Base-by-base conservation (phyloP, 2,329 filamentous ascomycete species). In the Monilinia fructigena region DNA sequence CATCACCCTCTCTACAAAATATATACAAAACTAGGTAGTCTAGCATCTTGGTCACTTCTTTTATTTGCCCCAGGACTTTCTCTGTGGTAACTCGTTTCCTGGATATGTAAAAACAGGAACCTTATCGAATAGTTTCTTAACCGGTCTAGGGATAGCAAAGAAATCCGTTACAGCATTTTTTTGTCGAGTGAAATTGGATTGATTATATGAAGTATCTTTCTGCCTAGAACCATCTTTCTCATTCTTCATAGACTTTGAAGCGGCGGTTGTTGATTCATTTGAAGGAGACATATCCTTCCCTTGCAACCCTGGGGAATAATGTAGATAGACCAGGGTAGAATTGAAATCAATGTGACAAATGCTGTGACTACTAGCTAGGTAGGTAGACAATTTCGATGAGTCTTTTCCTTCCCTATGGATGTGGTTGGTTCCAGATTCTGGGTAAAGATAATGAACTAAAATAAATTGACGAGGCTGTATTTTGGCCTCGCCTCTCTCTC, bases 61-160 rank as follows among this genome's bases (percentile, higher is more conserved):
- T n/a, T 38, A 31, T 60, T 65, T 71, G 77, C 78, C 63, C 79
- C 79, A 42, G 81, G 82, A 38, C 84, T 80, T 80, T 71, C 89
- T 83, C 63, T 83, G 80, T 45, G 93, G 93, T 10, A 96, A 85
- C 60, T 86, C 83, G 76, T 96, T 94, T 65, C 89, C 79, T 38
- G 87, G 83, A 78, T 96, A 93, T 48, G 88, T 90, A 67, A 84
- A 77, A 62, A 98, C 84, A 35, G 95, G 95, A 74, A 97, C 95
- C 68, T 79, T 81, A 77, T 94, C 89, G 81, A 98, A 99, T 67
- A 98, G 83, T 62, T 84, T 84, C 77, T 92, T 93, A 72, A 98
- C 82, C 23, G 92, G 90, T 14, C 84, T 79, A 10, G 95, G 94
- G 65, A 93, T 74, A 11, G 72, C 72, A 69, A 76, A 76, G 58